These are phyloP conservation scores for Kappamyces sp. DNA, from an alignment of 192 early-diverging fungal genomes.

Conservation along the genomic window DNA sequence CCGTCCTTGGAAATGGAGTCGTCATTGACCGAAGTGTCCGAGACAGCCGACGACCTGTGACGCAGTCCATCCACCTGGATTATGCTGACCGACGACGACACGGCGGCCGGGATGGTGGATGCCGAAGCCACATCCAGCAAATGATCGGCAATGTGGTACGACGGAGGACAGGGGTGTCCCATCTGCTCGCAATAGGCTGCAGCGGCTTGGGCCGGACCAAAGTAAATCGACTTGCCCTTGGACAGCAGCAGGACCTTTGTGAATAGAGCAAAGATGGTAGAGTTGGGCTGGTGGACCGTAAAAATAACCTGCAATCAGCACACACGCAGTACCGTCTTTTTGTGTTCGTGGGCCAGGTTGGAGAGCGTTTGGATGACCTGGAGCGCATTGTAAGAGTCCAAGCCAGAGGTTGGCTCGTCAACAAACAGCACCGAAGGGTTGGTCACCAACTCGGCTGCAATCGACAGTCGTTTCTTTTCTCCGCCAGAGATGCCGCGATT, in stretches of 20 bases:
- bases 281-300: conserved; percentile 87
- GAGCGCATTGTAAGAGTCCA: conserved; percentile 53
- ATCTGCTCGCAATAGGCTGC: conserved; percentile 41
- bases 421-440: conserved; percentile 43
- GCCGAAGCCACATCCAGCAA: conserved; percentile 50
- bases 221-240: conserved; percentile 58
- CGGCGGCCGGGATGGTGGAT: no score
- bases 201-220: conserved; percentile 42
- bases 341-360: conserved; percentile 48
- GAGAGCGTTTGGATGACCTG: conserved; percentile 58
- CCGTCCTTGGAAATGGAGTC: no score
- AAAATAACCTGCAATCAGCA: conserved; percentile 45
- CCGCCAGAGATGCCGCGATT: conserved; percentile 43
- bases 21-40: no score
- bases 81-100: no score
- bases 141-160: conserved; percentile 70
- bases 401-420: conserved; percentile 52
- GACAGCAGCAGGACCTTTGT: conserved; percentile 73
- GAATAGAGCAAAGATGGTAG: conserved; percentile 74
- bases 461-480: conserved; percentile 51
- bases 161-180: conserved; percentile 58
- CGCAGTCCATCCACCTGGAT: no score
- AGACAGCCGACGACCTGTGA: no score
- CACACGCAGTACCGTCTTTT: conserved; percentile 43
- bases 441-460: conserved; percentile 51